A percentile compares a stretch with the other conserved stretches of the same genome.
These are phyloP conservation scores for Lactarius psammicola DNA, from an alignment of 768 basidiomycete species.

Conservation along the genomic window DNA sequence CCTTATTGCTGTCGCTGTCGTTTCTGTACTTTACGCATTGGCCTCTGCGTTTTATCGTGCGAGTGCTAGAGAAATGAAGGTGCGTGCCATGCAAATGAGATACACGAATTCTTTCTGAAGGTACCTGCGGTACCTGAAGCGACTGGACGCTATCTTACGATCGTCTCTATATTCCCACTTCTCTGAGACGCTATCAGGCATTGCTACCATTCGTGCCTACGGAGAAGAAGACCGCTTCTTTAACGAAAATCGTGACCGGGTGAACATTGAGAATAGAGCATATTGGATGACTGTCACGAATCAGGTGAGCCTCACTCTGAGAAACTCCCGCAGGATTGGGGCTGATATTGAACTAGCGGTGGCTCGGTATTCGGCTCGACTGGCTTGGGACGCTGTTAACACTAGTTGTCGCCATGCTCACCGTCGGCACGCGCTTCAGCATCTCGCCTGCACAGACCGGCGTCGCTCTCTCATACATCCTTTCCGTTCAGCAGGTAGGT, in stretches of 20 bases:
- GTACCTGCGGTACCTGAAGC: slow-evolving; percentile 36
- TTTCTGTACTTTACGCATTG: slow-evolving; percentile 62
- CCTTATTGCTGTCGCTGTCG: slow-evolving; percentile 65
- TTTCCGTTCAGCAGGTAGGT: slow-evolving; percentile 70
- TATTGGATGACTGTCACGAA: slow-evolving; percentile 78
- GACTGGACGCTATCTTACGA: slow-evolving; percentile 78
- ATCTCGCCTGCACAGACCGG: slow-evolving; percentile 81
- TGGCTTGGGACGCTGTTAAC: slow-evolving; percentile 73
- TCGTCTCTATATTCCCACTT: slow-evolving; percentile 90
- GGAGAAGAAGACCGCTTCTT: slow-evolving; percentile 75
- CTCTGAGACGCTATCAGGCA: slow-evolving; percentile 83
- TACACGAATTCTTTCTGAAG: slow-evolving; percentile 6
- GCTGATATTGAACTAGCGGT: slow-evolving; percentile 61
- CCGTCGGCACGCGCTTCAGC: slow-evolving; percentile 69
- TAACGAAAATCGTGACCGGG: slow-evolving; percentile 65
- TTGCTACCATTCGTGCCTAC: slow-evolving; percentile 87
- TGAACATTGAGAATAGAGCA: slow-evolving; percentile 86
- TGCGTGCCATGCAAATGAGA: slow-evolving; percentile 3
- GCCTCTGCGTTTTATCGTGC: slow-evolving; percentile 81
- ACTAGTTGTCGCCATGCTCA: slow-evolving; percentile 75
- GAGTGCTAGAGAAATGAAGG: slow-evolving; percentile 86
- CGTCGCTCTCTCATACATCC: slow-evolving; percentile 73
- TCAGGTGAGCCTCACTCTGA: too few species aligned
- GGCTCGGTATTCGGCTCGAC: slow-evolving; percentile 88
- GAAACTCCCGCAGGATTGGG: too few species aligned